Evolutionary conservation across 2,329 filamentous ascomycete genomes (phyloP).

Genomic region (Apiospora sp.): DNA sequence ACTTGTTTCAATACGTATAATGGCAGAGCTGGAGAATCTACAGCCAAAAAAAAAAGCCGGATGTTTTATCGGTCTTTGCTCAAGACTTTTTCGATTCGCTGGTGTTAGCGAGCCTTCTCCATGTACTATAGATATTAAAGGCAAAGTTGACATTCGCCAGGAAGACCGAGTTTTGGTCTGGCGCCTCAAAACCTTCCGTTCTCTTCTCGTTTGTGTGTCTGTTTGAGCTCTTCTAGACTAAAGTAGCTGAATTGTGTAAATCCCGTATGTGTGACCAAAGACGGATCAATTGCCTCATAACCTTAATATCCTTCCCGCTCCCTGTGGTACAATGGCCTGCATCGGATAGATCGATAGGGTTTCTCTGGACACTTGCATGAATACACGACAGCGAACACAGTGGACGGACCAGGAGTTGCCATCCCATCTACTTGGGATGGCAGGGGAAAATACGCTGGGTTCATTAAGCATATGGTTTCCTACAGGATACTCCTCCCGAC

Average conservation of each 20-base stretch:
- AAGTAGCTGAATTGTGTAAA: not conserved
- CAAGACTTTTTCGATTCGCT: conserved; percentile 28
- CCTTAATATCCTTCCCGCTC: not conserved
- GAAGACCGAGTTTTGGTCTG: conserved; percentile 43
- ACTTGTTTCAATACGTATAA: not conserved
- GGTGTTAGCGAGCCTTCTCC: conserved; percentile 31
- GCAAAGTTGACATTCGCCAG: conserved; percentile 34
- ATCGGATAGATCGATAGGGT: not conserved
- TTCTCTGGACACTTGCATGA: not conserved
- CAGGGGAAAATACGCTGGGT: not conserved
- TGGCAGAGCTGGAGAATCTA: not conserved
- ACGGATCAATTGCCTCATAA: not conserved
- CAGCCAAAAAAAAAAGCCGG: conserved; percentile 31
- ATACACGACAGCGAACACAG: not conserved
- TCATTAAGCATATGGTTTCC: not conserved
- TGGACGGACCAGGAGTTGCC: not conserved
- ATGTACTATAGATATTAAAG: conserved; percentile 34
- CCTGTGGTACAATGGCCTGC: not conserved
- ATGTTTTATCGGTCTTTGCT: conserved; percentile 44
- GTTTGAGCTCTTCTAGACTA: not conserved
- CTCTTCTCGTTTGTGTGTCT: not conserved
- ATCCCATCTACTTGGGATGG: not conserved
- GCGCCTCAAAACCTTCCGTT: conserved; percentile 27
- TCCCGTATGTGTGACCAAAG: not conserved
- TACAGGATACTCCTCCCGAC: not conserved